Conservation (phyloP, 805 yeast genomes). For the Tetrapisispora pingtungensis region DNA sequence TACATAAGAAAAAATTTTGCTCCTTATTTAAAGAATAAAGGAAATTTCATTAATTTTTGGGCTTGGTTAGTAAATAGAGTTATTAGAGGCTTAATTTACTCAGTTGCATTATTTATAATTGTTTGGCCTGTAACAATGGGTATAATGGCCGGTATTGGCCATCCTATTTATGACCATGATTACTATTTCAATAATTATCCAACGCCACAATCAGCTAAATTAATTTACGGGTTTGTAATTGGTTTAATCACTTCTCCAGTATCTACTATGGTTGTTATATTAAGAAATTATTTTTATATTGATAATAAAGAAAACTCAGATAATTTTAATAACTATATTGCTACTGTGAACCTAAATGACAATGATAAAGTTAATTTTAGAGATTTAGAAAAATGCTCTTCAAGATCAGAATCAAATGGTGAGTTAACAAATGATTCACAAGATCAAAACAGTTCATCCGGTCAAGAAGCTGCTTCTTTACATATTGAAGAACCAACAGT, state of each 20-base stretch:
- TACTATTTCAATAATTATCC: conserved; percentile 13
- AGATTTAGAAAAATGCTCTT: background rate
- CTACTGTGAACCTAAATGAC: background rate
- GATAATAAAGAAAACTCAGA: background rate
- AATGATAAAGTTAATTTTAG: background rate
- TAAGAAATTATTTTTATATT: conserved; percentile 9
- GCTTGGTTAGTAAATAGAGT: conserved; percentile 13
- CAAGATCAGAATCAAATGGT: background rate
- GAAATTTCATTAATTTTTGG: conserved; percentile 5
- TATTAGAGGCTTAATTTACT: conserved; percentile 10
- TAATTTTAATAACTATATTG: background rate
- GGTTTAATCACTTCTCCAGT: conserved; percentile 15
- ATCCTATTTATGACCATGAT: conserved; percentile 11
- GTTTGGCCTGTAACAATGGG: conserved; percentile 25
- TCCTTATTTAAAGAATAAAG: background rate
- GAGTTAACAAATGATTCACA: background rate
- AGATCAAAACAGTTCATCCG: background rate
- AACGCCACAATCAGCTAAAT: conserved; percentile 17
- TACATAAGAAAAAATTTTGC: background rate
- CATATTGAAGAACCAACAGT: background rate
- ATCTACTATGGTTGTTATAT: conserved; percentile 9
- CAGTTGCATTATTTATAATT: conserved; percentile 10
- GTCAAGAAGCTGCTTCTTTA: background rate
- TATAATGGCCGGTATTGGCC: conserved; percentile 17
- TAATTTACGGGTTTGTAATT: conserved; percentile 15